Percentiles rank a stretch among this genome's conserved stretches.
phyloP scores from a whole-genome alignment of 1,284 basidiomycete species.

The Anthracocystis panici-leucophaei region DNA sequence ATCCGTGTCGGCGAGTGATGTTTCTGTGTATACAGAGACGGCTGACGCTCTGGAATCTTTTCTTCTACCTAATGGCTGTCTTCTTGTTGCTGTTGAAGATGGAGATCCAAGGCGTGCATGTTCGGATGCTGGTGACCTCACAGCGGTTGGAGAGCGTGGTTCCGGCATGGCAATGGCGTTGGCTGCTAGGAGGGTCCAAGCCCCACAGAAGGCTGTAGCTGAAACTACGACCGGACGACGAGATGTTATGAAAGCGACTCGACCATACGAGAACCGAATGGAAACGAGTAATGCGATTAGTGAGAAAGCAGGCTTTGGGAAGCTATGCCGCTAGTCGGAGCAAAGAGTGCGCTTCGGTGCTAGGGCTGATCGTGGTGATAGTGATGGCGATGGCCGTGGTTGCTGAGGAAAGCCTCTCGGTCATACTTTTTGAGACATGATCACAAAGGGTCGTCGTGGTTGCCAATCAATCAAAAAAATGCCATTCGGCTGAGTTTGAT shows the following conservation, averaged over 20 bases:
- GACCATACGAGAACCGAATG: not conserved
- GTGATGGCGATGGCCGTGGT: not conserved
- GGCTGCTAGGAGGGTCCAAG: not conserved
- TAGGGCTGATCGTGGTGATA: not conserved
- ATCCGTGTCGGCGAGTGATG: constrained; percentile 31
- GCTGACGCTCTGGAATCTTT: constrained; percentile 24
- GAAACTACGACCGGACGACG: not conserved
- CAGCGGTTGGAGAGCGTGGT: constrained; percentile 10
- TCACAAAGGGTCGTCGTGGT: not conserved
- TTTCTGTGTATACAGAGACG: constrained; percentile 22
- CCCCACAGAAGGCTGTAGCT: not conserved
- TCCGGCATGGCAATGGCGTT: constrained; percentile 9
- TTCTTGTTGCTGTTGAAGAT: constrained; percentile 10
- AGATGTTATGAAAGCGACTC: not conserved
- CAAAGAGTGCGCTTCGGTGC: too few relatives aligned
- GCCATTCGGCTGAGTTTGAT: not conserved
- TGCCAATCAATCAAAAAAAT: too few relatives aligned
- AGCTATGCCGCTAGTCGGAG: too few relatives aligned
- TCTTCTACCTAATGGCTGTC: constrained; percentile 10
- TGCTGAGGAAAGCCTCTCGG: not conserved
- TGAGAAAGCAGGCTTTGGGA: too few relatives aligned
- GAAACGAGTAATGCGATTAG: not conserved
- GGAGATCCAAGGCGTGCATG: constrained; percentile 6
- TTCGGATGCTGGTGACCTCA: constrained; percentile 12
- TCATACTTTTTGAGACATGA: not conserved